Conservation (phyloP, 257 asterid species). For the Plantago elongata region DNA sequence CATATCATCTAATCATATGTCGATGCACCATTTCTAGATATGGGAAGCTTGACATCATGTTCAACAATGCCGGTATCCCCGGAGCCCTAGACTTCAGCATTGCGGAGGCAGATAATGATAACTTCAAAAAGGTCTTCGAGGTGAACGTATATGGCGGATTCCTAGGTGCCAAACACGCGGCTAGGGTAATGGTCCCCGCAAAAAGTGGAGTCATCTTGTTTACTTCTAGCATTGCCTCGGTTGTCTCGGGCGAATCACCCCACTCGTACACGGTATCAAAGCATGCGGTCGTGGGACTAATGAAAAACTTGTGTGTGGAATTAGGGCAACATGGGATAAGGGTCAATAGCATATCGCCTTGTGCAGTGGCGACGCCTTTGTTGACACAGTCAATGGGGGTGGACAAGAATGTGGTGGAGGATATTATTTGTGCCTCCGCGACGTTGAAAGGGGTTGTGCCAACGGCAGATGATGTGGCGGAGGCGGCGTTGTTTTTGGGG, state of each 20-base stretch:
- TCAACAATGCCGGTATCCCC: slow-evolving; percentile 73
- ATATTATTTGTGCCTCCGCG: slow-evolving; percentile 42
- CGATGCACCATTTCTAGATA: slow-evolving; percentile 17
- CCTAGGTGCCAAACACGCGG: slow-evolving; percentile 70
- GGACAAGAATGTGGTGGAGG: slow-evolving; percentile 45
- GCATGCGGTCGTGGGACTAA: slow-evolving; percentile 71
- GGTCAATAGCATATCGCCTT: slow-evolving; percentile 67
- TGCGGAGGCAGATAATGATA: slow-evolving; percentile 38
- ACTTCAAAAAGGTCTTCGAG: slow-evolving; percentile 58
- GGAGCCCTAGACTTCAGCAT: slow-evolving; percentile 50
- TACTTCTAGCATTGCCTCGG: slow-evolving; percentile 57
- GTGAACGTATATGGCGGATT: slow-evolving; percentile 67
- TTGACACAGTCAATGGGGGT: slow-evolving; percentile 39
- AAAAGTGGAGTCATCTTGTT: slow-evolving; percentile 47
- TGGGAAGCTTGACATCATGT: slow-evolving; percentile 70
- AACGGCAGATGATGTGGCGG: slow-evolving; percentile 69
- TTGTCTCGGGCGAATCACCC: slow-evolving; percentile 51
- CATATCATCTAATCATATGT: no score
- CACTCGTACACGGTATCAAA: slow-evolving; percentile 60
- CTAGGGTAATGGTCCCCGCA: slow-evolving; percentile 73
- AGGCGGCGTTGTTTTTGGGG: slow-evolving; percentile 61
- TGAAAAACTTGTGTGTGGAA: slow-evolving; percentile 61
- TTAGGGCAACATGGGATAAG: slow-evolving; percentile 65
- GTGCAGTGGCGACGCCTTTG: slow-evolving; percentile 71
- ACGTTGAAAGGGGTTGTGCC: slow-evolving; percentile 60